Conservation (phyloP, 2,329 filamentous ascomycete species). For the Fusarium sp. region DNA sequence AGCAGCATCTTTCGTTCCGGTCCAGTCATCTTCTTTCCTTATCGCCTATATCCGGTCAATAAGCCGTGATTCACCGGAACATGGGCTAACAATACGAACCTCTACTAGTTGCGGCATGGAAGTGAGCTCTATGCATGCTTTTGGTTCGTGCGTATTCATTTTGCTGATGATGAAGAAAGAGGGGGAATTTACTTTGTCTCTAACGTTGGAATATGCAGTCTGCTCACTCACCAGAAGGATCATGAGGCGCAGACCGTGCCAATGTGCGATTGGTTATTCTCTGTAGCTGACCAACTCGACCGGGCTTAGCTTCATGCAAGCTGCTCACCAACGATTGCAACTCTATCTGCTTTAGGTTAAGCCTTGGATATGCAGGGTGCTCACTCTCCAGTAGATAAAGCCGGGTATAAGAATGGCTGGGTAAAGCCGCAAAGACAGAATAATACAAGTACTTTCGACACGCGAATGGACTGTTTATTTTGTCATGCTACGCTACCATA, state of each 20-base stretch:
- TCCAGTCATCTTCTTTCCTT: constrained; percentile 58
- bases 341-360: background rate
- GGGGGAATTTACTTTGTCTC: background rate
- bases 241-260: constrained; percentile 12
- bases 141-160: background rate
- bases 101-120: constrained; percentile 22
- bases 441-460: no score
- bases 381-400: background rate
- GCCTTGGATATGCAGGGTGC: constrained; percentile 5
- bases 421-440: no score
- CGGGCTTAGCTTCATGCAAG: constrained; percentile 22
- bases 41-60: constrained; percentile 49
- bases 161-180: constrained; percentile 3
- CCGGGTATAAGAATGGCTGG: no score
- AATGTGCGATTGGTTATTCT: background rate
- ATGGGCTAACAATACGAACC: background rate
- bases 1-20: constrained; percentile 56
- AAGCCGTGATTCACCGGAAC: background rate
- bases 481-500: no score
- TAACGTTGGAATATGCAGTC: constrained; percentile 47
- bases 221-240: constrained; percentile 43
- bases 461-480: no score
- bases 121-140: constrained; percentile 6
- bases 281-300: background rate
- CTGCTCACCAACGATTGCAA: constrained; percentile 19